Conservation (phyloP, 2,329 filamentous ascomycete genomes). For the Hortaea werneckii region DNA sequence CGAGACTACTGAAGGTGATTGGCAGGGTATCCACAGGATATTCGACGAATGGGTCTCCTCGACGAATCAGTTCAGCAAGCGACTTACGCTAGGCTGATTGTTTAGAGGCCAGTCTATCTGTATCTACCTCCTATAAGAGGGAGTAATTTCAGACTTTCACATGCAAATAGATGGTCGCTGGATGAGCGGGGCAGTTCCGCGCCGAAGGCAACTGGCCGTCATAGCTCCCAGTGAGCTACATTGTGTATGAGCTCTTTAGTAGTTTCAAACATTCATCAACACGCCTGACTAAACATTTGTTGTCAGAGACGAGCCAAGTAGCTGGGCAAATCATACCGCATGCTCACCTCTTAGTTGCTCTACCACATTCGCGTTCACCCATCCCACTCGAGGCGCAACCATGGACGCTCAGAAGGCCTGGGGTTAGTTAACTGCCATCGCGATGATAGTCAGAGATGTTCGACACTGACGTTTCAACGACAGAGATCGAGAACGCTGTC, state of each 20-base stretch:
- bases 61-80: not conserved
- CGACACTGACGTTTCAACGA: conserved; percentile 3
- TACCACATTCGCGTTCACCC: not conserved
- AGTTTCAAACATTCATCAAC: too few relatives aligned
- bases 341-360: too few relatives aligned
- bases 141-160: not conserved
- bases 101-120: not conserved
- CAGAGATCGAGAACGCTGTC: conserved; percentile 78
- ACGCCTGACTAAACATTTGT: too few relatives aligned
- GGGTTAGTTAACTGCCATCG: conserved; percentile 37
- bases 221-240: too few relatives aligned
- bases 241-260: too few relatives aligned
- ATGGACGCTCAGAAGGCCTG: conserved; percentile 46
- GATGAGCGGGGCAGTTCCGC: too few relatives aligned
- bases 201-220: too few relatives aligned
- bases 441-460: not conserved
- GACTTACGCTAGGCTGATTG: not conserved
- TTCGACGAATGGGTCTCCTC: conserved; percentile 3
- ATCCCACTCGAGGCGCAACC: not conserved
- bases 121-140: not conserved
- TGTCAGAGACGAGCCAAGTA: too few relatives aligned
- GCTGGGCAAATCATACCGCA: too few relatives aligned
- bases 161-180: too few relatives aligned
- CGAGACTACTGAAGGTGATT: conserved; percentile 14
- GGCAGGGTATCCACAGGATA: conserved; percentile 13